Conservation (phyloP, 352 stramenopile species). For the Globisporangium camurandrum region DNA sequence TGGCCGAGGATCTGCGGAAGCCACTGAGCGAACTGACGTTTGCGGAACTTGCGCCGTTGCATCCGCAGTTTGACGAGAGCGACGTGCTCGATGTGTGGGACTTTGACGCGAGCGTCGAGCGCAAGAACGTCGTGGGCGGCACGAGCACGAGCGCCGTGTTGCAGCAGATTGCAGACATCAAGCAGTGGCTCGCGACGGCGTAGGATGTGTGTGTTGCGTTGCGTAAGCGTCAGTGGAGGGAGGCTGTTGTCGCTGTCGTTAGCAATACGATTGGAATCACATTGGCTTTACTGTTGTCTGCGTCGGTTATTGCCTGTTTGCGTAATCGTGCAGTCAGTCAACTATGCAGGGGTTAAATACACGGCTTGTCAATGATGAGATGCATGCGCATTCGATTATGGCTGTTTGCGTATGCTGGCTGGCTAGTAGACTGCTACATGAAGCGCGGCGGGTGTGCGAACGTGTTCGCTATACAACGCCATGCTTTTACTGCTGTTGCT, state of each 20-base stretch:
- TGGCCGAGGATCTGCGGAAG: constrained; percentile 87
- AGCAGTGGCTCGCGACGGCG: constrained; percentile 68
- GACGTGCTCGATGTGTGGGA: constrained; percentile 88
- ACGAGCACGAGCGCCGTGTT: constrained; percentile 74
- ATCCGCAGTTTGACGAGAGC: constrained; percentile 84
- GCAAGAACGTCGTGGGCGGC: constrained; percentile 85
- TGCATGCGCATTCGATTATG: too few relatives aligned
- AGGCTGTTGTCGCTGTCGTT: not conserved
- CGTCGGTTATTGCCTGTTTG: not conserved
- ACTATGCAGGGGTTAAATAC: too few relatives aligned
- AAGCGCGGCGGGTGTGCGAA: too few relatives aligned
- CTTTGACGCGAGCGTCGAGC: constrained; percentile 87
- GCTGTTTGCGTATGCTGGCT: too few relatives aligned
- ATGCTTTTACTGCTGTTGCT: too few relatives aligned
- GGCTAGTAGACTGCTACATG: too few relatives aligned
- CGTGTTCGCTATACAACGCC: too few relatives aligned
- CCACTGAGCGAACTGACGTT: constrained; percentile 84
- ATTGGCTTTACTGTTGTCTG: not conserved
- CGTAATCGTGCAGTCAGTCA: too few relatives aligned
- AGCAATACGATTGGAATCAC: too few relatives aligned
- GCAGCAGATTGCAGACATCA: constrained; percentile 75
- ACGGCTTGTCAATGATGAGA: too few relatives aligned
- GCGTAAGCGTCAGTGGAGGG: not conserved
- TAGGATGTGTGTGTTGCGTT: constrained; percentile 5
- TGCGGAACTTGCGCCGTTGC: constrained; percentile 83